Evolutionary conservation across 495 filamentous ascomycete genomes (phyloP).

Genomic region (Corynascus novoguineensis): DNA sequence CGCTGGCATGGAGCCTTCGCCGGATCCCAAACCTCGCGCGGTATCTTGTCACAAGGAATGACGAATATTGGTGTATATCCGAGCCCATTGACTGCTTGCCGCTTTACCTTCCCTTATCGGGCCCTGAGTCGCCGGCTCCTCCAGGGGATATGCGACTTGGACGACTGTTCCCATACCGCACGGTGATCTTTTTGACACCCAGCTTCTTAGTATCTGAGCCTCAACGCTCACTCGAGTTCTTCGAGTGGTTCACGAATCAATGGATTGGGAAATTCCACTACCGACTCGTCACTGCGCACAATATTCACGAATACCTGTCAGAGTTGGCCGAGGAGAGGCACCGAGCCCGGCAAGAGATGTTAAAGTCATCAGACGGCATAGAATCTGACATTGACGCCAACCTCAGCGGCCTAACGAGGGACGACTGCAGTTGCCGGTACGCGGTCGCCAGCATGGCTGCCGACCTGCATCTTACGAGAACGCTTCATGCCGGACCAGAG

Average conservation of each 20-base stretch:
- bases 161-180: conserved; percentile 54
- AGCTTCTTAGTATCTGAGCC: conserved; percentile 54
- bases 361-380: neutral
- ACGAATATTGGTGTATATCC: conserved; percentile 32
- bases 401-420: conserved; percentile 22
- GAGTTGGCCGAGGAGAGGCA: conserved; percentile 38
- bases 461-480: conserved; percentile 22
- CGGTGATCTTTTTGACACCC: conserved; percentile 57
- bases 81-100: conserved; percentile 22
- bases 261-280: conserved; percentile 22
- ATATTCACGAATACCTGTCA: conserved; percentile 40
- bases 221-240: conserved; percentile 43
- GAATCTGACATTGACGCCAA: conserved; percentile 19
- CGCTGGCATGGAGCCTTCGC: conserved; percentile 24
- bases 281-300: conserved; percentile 34
- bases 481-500: conserved; percentile 2
- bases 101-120: conserved; percentile 23
- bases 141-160: conserved; percentile 34
- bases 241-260: conserved; percentile 51
- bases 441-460: conserved; percentile 19
- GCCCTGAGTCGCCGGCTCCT: neutral
- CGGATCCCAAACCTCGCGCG: conserved; percentile 25
- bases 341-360: conserved; percentile 27
- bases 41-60: conserved; percentile 13
- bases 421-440: conserved; percentile 26